A percentile compares a stretch with the other conserved stretches of the same genome.
phyloP scores from a whole-genome alignment of 352 stramenopile genomes.

The Phytophthora pistaciae region DNA sequence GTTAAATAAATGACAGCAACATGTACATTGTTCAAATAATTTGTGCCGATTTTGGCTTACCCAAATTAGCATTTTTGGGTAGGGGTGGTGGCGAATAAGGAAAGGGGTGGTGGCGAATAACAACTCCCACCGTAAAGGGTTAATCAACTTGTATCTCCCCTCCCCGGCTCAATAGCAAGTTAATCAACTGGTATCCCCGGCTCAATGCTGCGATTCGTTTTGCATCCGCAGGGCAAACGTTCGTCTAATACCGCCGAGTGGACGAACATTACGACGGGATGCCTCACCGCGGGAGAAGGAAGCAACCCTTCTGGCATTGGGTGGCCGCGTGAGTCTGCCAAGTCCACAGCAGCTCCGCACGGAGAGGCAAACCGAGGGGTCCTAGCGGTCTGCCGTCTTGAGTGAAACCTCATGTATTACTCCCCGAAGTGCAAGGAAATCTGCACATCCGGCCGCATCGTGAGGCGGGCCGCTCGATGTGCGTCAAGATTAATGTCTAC shows the following conservation, averaged over 20 bases:
- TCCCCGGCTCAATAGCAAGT: neutral
- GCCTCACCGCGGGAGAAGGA: neutral
- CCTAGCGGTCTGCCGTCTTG: neutral
- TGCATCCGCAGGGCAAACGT: neutral
- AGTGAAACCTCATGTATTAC: neutral
- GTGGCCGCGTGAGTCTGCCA: no score
- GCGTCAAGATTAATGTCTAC: slow-evolving; percentile 1
- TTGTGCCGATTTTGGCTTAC: no score
- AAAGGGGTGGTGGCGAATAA: no score
- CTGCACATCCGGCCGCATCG: neutral
- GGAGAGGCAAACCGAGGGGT: neutral
- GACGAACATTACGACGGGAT: neutral
- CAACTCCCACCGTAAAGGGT: neutral
- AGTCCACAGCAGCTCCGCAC: neutral
- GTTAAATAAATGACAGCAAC: no score
- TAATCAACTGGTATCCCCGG: neutral
- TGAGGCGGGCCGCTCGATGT: slow-evolving; percentile 4
- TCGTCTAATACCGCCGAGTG: neutral
- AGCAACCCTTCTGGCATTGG: neutral
- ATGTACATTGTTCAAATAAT: no score
- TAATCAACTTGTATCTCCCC: neutral
- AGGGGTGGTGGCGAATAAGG: no score
- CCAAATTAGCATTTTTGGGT: no score
- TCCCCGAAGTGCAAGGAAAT: neutral
- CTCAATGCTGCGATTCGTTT: neutral